phyloP scores from a whole-genome alignment of 2,329 filamentous ascomycete genomes.

The Hymenoscyphus linearis region DNA sequence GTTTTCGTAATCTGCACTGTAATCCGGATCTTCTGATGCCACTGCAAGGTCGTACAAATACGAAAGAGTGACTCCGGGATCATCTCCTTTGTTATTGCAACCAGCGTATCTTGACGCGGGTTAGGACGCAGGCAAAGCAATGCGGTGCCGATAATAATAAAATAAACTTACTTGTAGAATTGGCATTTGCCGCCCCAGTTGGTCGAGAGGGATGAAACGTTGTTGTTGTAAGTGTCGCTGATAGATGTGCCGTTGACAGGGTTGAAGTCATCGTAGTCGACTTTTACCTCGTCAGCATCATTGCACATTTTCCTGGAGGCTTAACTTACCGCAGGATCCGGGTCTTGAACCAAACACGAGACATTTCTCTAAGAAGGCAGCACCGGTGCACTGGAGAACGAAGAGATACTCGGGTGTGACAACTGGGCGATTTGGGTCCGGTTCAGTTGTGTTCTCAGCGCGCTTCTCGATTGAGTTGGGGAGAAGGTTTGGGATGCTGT shows the following conservation, averaged over 20 bases:
- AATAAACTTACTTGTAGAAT: neutral
- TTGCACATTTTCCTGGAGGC: neutral
- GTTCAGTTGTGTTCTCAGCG: neutral
- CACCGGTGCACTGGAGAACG: neutral
- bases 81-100: neutral
- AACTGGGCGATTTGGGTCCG: neutral
- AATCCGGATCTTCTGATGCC: neutral
- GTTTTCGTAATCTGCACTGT: neutral
- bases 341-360: neutral
- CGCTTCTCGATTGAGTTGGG: neutral
- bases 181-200: neutral
- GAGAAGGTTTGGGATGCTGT: neutral
- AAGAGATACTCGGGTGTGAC: neutral
- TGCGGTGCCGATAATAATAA: neutral
- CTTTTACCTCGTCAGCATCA: neutral
- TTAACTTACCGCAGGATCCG: neutral
- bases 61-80: neutral
- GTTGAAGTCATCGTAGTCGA: neutral
- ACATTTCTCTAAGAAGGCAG: neutral
- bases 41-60: neutral
- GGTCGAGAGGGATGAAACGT: neutral
- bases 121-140: neutral
- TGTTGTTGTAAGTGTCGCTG: neutral
- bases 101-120: neutral
- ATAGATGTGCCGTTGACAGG: neutral